Evolutionary conservation across 495 filamentous ascomycete genomes (phyloP).

Genomic region (Penicillium macrosclerotiorum): DNA sequence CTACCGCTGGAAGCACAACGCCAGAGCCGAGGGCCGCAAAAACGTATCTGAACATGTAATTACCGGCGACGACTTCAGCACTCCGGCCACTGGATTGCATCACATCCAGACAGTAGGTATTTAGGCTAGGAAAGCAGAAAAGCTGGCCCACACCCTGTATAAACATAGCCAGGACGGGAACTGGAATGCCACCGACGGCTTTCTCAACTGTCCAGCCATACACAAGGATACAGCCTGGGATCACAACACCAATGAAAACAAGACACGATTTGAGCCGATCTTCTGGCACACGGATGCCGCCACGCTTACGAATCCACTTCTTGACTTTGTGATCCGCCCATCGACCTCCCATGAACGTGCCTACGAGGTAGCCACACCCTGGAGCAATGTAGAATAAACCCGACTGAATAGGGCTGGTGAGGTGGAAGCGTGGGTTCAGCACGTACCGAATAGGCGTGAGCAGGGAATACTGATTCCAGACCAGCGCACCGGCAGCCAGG

Average conservation of each 20-base stretch:
- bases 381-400: slow-evolving; percentile 75
- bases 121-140: slow-evolving; percentile 69
- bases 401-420: slow-evolving; percentile 62
- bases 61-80: slow-evolving; percentile 69
- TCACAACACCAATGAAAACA: slow-evolving; percentile 55
- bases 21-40: slow-evolving; percentile 66
- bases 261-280: slow-evolving; percentile 65
- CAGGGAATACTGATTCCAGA: slow-evolving; percentile 73
- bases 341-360: slow-evolving; percentile 68
- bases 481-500: slow-evolving; percentile 57
- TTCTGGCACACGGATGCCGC: slow-evolving; percentile 61
- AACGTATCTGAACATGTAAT: slow-evolving; percentile 69
- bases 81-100: slow-evolving; percentile 58
- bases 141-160: slow-evolving; percentile 69
- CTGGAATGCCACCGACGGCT: slow-evolving; percentile 60
- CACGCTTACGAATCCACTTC: slow-evolving; percentile 57
- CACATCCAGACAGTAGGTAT: slow-evolving; percentile 75
- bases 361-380: slow-evolving; percentile 65
- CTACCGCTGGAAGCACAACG: slow-evolving; percentile 62
- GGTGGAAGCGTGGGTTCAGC: slow-evolving; percentile 67
- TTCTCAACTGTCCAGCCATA: slow-evolving; percentile 75
- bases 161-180: slow-evolving; percentile 70
- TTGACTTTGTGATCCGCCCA: slow-evolving; percentile 67
- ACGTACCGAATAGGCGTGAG: slow-evolving; percentile 74
- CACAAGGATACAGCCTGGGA: slow-evolving; percentile 64